phyloP scores from a whole-genome alignment of 2,329 filamentous ascomycete species.

The Xylaria sp. region DNA sequence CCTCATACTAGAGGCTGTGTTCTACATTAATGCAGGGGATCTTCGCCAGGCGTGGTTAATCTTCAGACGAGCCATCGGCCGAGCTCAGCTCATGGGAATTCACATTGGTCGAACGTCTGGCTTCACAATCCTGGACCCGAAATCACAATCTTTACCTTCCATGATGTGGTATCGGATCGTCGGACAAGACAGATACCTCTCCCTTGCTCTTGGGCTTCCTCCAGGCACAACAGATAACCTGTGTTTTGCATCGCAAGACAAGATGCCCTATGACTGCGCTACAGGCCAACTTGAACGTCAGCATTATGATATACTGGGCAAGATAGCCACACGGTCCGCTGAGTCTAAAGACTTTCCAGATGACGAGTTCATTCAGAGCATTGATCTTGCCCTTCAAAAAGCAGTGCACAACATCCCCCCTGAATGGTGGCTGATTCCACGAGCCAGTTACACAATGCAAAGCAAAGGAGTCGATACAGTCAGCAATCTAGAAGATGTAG shows the following conservation, averaged over 20 bases:
- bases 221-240: neutral
- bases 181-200: neutral
- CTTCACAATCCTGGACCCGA: neutral
- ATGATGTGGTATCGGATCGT: slow-evolving; percentile 6
- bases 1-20: slow-evolving; percentile 1
- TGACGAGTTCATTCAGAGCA: neutral
- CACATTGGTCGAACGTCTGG: neutral
- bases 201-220: neutral
- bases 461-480: neutral
- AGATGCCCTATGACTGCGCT: neutral
- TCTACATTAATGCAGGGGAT: neutral
- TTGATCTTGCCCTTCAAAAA: neutral
- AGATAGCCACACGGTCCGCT: neutral
- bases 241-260: neutral
- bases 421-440: neutral
- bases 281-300: slow-evolving; percentile 6
- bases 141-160: neutral
- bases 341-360: neutral
- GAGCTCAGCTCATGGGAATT: neutral
- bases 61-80: neutral
- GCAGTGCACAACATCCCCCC: neutral
- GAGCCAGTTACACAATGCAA: slow-evolving; percentile 1
- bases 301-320: slow-evolving; percentile 3
- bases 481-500: neutral
- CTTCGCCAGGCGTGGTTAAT: neutral